Conservation (phyloP, 169 alveolate genomes). For the Cryptosporidium sp. region DNA sequence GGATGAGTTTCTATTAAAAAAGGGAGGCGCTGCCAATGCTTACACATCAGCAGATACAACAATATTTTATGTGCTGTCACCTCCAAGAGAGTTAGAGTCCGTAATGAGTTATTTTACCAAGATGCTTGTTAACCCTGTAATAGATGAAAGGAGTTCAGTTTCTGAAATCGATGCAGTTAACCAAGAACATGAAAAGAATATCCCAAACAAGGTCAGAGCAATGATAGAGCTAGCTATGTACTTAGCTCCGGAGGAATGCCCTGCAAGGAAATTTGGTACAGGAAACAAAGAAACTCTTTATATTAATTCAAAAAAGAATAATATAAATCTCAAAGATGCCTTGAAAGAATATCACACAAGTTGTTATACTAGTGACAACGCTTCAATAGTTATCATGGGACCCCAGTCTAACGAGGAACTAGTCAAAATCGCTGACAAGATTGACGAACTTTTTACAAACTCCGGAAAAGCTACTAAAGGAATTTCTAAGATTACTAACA, state of each 20-base stretch:
- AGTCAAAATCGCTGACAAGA: constrained; percentile 16
- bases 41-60: constrained; percentile 58
- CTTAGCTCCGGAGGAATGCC: constrained; percentile 39
- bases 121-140: constrained; percentile 36
- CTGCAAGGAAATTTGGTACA: constrained; percentile 71
- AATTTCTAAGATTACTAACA: background rate
- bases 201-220: constrained; percentile 59
- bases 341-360: constrained; percentile 23
- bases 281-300: constrained; percentile 57
- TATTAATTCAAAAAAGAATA: constrained; percentile 24
- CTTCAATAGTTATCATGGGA: constrained; percentile 50
- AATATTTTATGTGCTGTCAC: constrained; percentile 29
- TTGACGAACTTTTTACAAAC: background rate
- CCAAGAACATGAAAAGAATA: constrained; percentile 71
- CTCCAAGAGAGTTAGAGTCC: constrained; percentile 34
- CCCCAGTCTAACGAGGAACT: constrained; percentile 29
- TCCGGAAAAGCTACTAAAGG: constrained; percentile 24
- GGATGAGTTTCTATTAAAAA: constrained; percentile 66
- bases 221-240: constrained; percentile 58
- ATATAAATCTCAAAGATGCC: constrained; percentile 42
- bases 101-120: constrained; percentile 32
- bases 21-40: constrained; percentile 68
- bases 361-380: constrained; percentile 64
- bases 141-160: constrained; percentile 53
- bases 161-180: constrained; percentile 72